Base-by-base conservation (phyloP, 345 rosid genomes). In the Turnera subulata region DNA sequence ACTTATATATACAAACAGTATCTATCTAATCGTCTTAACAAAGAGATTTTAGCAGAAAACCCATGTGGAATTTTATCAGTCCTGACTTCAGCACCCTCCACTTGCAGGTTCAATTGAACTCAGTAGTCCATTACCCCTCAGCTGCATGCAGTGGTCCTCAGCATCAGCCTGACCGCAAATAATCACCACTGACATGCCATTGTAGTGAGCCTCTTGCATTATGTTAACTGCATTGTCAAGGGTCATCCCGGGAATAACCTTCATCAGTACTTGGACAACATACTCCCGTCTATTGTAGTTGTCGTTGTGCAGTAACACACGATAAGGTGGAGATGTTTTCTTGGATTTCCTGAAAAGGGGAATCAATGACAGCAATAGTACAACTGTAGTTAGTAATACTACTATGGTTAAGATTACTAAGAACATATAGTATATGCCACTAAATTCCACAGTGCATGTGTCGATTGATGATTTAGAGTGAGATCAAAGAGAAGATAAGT, bases 171-270 rank as follows among this genome's bases (percentile, higher is more conserved):
- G 99, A 57, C 89, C 74, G 53, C 97, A 93, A 25, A 89, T 83
- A 26, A 93, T 93, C 50, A 93, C 97, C 57, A 89, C 97, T 0
- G 99, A 76, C 62, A 89, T 25, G 32, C 96, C 99, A 58, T 89
- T 93, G 76, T 76, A 39, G 65, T 93, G 96, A 21, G 99, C 99
- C 75, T 86, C 99, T 80, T 93, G 97, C 97, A 93, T 93, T 57
- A 93, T 85, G 51, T 93, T 93, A 20, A 89, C 91, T 0, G 99
- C 97, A 46, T 73, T 93, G 78, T 93, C 99, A 12, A 93, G 67
- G 6, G 99, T 86, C 99, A 93, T 93, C 13, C 96, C 94, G 0
- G 91, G 93, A 65, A 89, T 93, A 18, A 89, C 96, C 64, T 93
- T 93, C 97, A 93, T 86, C 79, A 93, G 57, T 16, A 93, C 99